Evolutionary conservation across 1,284 basidiomycete genomes (phyloP), one percentile per base, ranked within the genome.

Genomic region (Trichosporon sp.): DNA sequence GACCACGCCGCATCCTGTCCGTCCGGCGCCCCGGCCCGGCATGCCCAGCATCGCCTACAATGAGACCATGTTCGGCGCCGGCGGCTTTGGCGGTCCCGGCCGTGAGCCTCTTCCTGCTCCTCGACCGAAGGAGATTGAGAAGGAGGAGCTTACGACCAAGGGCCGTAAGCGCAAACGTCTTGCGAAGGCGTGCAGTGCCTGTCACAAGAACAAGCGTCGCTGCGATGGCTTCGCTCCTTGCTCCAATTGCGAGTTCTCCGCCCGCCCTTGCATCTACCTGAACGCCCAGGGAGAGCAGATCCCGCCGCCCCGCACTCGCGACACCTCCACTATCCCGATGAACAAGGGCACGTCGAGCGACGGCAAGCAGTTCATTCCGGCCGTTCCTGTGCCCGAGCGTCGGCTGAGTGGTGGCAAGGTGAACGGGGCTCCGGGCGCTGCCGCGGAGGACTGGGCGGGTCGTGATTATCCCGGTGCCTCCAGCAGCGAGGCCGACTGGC

Each of bases 161-260:
- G 83, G 83, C 0, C 75, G 81, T 61, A 84, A 83, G 70, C 75
- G 83, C 37, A 83, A 84, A 73, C 77, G 83, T 69, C 74, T 84
- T 46, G 83, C 83, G 0, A 84, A 84, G 73, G 83, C 83, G 12
- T 84, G 83, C 67, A 79, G 78, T 68, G 83, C 83, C 11, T 84
- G 83, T 76, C 83, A 84, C 73, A 84, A 86, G 78, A 86, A 86
- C 75, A 86, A 86, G 77, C 78, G 86, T 65, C 79, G 86, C 12
- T 86, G 86, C 69, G 86, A 86, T 73, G 86, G 86, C 19, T 86
- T 86, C 65, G 83, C 85, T 0, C 86, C 86, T 1, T 86, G 86
- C 75, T 84, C 83, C 65, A 86, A 86, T 76, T 86, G 86, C 78
- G 86, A 86, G 76, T 86, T 86, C 72, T 85, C 84, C 6, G 84